Percentiles rank a stretch among this genome's conserved stretches.
Conservation (phyloP, 2,329 filamentous ascomycete genomes). For the Aspergillus sp. region DNA sequence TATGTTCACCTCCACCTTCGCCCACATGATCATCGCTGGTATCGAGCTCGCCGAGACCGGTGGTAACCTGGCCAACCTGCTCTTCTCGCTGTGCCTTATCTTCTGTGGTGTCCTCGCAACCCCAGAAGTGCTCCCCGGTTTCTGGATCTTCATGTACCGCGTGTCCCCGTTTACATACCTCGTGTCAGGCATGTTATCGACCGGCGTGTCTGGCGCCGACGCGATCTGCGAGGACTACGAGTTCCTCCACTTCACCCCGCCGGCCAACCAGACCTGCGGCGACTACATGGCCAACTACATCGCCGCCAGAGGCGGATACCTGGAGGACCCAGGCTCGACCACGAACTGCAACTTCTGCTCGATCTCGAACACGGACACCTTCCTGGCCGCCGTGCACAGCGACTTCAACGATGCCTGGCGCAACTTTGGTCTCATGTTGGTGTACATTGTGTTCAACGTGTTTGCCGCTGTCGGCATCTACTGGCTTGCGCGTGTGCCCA, state of each 20-base stretch:
- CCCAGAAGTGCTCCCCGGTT: slow-evolving; percentile 59
- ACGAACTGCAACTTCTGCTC: slow-evolving; percentile 52
- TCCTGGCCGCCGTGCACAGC: slow-evolving; percentile 42
- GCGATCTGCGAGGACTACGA: slow-evolving; percentile 33
- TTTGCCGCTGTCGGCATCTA: slow-evolving; percentile 58
- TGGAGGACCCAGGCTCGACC: slow-evolving; percentile 41
- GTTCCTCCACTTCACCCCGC: slow-evolving; percentile 42
- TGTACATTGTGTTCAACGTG: slow-evolving; percentile 64
- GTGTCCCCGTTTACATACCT: slow-evolving; percentile 65
- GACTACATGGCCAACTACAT: slow-evolving; percentile 48
- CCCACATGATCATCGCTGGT: slow-evolving; percentile 69
- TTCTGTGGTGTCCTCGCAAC: slow-evolving; percentile 57
- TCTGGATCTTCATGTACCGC: slow-evolving; percentile 79
- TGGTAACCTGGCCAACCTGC: slow-evolving; percentile 59
- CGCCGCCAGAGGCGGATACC: slow-evolving; percentile 33
- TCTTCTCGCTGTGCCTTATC: slow-evolving; percentile 58
- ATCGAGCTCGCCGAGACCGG: slow-evolving; percentile 68
- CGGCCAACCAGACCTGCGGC: slow-evolving; percentile 60
- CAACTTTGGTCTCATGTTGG: slow-evolving; percentile 70
- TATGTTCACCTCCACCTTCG: slow-evolving; percentile 69
- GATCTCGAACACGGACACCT: slow-evolving; percentile 46
- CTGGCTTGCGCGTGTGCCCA: slow-evolving; percentile 59
- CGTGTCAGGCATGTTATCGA: slow-evolving; percentile 44
- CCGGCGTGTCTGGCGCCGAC: slow-evolving; percentile 31
- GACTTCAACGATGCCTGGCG: slow-evolving; percentile 57